A percentile compares a stretch with the other conserved stretches of the same genome.
Evolutionary conservation across 1,284 basidiomycete species (phyloP).

Genomic region (Bondarzewia mesenterica): DNA sequence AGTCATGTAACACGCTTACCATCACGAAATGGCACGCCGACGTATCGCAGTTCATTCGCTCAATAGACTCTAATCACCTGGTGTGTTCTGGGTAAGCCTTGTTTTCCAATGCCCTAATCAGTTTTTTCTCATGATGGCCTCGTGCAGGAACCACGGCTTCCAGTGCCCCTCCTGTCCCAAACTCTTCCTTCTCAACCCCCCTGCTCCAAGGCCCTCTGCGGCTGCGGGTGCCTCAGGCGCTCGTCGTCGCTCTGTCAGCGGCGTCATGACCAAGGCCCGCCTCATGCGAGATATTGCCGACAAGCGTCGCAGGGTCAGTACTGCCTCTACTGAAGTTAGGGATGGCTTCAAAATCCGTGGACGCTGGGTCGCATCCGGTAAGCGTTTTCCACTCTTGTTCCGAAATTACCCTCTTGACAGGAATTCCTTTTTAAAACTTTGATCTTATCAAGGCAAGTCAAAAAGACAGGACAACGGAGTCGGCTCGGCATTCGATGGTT

Average conservation of each 20-base stretch:
- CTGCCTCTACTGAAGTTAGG: slow-evolving; percentile 27
- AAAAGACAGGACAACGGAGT: slow-evolving; percentile 33
- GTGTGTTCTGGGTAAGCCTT: slow-evolving; percentile 49
- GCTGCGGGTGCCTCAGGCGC: slow-evolving; percentile 21
- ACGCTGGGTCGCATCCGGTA: slow-evolving; percentile 49
- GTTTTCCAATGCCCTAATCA: not conserved
- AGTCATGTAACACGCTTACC: slow-evolving; percentile 37
- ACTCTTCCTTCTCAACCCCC: slow-evolving; percentile 33
- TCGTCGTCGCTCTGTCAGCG: slow-evolving; percentile 26
- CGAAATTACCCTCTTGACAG: not conserved
- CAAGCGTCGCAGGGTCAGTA: slow-evolving; percentile 34
- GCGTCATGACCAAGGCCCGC: slow-evolving; percentile 34
- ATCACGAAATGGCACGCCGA: slow-evolving; percentile 49
- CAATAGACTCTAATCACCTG: slow-evolving; percentile 55
- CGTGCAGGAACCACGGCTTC: slow-evolving; percentile 47
- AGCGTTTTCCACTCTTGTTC: slow-evolving; percentile 8
- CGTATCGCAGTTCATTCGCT: slow-evolving; percentile 35
- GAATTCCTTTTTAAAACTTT: too few species aligned
- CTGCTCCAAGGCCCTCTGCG: slow-evolving; percentile 30
- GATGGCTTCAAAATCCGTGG: slow-evolving; percentile 51
- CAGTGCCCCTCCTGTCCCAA: slow-evolving; percentile 51
- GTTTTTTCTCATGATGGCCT: not conserved
- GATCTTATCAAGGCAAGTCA: slow-evolving; percentile 35
- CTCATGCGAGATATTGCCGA: slow-evolving; percentile 23
- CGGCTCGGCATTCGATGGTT: slow-evolving; percentile 49